A percentile compares a stretch with the other conserved stretches of the same genome.
Evolutionary conservation across 768 basidiomycete genomes (phyloP).

Genomic region (Tylopilus vinaceipallidus): DNA sequence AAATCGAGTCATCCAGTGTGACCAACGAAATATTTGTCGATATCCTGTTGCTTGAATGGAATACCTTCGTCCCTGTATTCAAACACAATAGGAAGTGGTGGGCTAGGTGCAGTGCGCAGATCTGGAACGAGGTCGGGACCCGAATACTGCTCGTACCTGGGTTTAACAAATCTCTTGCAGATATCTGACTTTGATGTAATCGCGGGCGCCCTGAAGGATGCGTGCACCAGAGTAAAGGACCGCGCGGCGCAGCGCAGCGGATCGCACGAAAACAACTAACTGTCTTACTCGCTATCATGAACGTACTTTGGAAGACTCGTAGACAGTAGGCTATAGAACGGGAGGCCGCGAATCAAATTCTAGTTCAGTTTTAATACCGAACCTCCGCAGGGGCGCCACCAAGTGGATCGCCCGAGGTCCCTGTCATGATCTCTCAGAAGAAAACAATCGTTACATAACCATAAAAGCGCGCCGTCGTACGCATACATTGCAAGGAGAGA

Average conservation of each 20-base stretch:
- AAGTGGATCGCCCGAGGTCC: no score
- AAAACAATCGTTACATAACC: not conserved
- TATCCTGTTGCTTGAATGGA: constrained; percentile 22
- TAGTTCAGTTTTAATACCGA: not conserved
- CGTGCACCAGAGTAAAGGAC: constrained; percentile 15
- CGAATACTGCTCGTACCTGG: not conserved
- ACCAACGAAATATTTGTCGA: constrained; percentile 14
- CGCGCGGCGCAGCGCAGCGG: not conserved
- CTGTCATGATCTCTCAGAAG: no score
- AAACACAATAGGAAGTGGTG: constrained; percentile 34
- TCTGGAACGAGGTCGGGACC: constrained; percentile 32
- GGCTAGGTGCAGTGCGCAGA: constrained; percentile 30
- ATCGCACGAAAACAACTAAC: no score
- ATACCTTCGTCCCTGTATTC: constrained; percentile 7
- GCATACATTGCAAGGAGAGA: not conserved
- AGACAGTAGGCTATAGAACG: not conserved
- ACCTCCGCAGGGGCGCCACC: no score
- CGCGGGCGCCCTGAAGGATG: constrained; percentile 28
- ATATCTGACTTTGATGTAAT: constrained; percentile 32
- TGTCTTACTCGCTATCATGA: not conserved
- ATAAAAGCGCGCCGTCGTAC: not conserved
- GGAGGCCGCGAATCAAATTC: not conserved
- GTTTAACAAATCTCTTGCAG: constrained; percentile 7
- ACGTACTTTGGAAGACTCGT: not conserved
- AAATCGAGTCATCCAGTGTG: constrained; percentile 20